These are phyloP conservation scores for Aurantiochytrium sp. DNA, from an alignment of 108 stramenopile genomes.

Conservation along the genomic window DNA sequence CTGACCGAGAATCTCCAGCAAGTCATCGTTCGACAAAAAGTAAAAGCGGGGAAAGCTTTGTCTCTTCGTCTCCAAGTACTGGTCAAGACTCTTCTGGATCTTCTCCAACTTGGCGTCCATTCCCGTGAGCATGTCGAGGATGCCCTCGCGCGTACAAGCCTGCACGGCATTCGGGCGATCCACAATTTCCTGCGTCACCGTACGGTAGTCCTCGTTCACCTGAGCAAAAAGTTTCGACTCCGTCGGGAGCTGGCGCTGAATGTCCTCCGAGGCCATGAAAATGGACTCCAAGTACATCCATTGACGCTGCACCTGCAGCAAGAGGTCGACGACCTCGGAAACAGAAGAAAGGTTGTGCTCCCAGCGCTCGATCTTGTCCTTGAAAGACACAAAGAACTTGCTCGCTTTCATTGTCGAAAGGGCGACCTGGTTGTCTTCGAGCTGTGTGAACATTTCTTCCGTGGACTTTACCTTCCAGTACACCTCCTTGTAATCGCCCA, in stretches of 20 bases:
- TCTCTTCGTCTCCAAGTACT: constrained; percentile 58
- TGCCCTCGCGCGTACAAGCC: constrained; percentile 31
- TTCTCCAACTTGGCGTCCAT: constrained; percentile 48
- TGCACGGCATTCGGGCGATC: constrained; percentile 47
- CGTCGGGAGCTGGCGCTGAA: constrained; percentile 51
- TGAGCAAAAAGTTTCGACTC: constrained; percentile 47
- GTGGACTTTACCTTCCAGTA: constrained; percentile 55
- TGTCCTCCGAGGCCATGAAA: constrained; percentile 59
- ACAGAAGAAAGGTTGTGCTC: constrained; percentile 38
- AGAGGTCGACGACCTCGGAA: constrained; percentile 52
- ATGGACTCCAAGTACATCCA: constrained; percentile 67
- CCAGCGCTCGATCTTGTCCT: constrained; percentile 45
- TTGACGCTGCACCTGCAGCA: constrained; percentile 55
- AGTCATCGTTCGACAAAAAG: constrained; percentile 63
- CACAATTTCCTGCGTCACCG: constrained; percentile 25
- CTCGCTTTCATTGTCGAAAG: constrained; percentile 56
- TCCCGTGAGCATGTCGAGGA: constrained; percentile 23
- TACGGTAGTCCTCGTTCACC: constrained; percentile 46
- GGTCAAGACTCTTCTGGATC: constrained; percentile 60
- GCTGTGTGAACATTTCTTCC: constrained; percentile 53
- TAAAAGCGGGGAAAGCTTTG: constrained; percentile 59
- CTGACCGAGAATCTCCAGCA: constrained; percentile 62
- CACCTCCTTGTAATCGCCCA: constrained; percentile 51
- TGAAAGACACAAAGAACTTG: constrained; percentile 58
- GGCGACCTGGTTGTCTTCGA: constrained; percentile 56